A percentile compares a stretch with the other conserved stretches of the same genome.
These are phyloP conservation scores for Penicillium roqueforti DNA, from an alignment of 495 filamentous ascomycete genomes.

Conservation along the genomic window DNA sequence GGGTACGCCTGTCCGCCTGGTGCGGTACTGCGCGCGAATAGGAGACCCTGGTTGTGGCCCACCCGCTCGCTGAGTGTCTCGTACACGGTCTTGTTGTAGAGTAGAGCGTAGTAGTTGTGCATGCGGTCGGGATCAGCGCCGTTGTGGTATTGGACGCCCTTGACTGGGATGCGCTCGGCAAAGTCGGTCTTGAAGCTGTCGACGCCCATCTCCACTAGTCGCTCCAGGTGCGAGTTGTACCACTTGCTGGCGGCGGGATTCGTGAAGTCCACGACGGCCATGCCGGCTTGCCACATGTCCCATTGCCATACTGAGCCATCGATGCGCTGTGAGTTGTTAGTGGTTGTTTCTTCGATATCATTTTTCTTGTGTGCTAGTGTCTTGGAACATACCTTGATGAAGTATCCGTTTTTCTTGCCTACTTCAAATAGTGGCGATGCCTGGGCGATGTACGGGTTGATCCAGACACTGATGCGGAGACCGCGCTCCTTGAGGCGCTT, in stretches of 20 bases:
- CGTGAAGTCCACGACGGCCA: conserved; percentile 71
- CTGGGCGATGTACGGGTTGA: conserved; percentile 67
- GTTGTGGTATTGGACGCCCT: conserved; percentile 56
- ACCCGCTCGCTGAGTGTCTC: conserved; percentile 56
- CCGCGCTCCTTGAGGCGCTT: conserved; percentile 57
- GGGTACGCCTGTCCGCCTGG: conserved; percentile 67
- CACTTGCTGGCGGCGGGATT: conserved; percentile 62
- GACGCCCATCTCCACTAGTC: conserved; percentile 60
- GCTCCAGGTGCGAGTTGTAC: conserved; percentile 54
- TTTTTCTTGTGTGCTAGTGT: not conserved
- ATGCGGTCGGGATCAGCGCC: conserved; percentile 56
- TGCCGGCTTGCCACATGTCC: conserved; percentile 72
- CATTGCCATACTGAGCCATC: conserved; percentile 71
- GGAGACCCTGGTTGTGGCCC: conserved; percentile 54
- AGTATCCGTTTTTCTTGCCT: conserved; percentile 62
- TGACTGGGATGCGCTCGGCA: conserved; percentile 64
- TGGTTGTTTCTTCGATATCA: not conserved
- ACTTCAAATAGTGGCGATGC: conserved; percentile 60
- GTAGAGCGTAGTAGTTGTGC: conserved; percentile 72
- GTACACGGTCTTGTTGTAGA: conserved; percentile 69
- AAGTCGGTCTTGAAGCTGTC: conserved; percentile 74
- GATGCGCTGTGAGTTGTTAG: conserved; percentile 35
- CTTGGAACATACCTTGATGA: conserved; percentile 48
- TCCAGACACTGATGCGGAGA: conserved; percentile 66
- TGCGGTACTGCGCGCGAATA: conserved; percentile 64